Evolutionary conservation across 345 rosid genomes (phyloP).

Genomic region (Pelargonium nanum): DNA sequence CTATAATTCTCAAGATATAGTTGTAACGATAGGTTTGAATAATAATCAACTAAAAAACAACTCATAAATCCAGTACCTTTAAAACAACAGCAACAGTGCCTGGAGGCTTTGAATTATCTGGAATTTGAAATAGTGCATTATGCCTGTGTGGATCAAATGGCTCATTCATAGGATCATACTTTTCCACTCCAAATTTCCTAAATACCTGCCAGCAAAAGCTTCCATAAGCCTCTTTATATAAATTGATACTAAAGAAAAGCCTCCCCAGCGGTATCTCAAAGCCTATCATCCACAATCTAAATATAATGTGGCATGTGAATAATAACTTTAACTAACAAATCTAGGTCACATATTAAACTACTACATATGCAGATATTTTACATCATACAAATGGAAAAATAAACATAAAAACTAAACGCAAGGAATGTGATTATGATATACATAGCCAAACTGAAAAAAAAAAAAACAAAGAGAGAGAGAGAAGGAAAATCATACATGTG

Average conservation of each 20-base stretch:
- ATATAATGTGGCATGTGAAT: too few species aligned
- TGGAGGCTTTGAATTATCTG: conserved; percentile 74
- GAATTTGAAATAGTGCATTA: conserved; percentile 71
- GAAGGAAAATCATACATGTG: too few species aligned
- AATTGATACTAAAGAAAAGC: too few species aligned
- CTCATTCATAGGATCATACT: conserved; percentile 65
- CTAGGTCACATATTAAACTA: not conserved
- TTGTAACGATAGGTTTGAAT: not conserved
- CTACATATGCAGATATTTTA: not conserved
- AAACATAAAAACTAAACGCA: too few species aligned
- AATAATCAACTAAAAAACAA: not conserved
- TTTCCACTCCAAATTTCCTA: conserved; percentile 65
- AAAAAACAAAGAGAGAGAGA: too few species aligned
- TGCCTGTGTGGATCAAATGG: conserved; percentile 90
- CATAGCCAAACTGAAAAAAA: too few species aligned
- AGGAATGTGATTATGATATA: too few species aligned
- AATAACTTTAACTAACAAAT: too few species aligned
- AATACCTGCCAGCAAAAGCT: conserved; percentile 41
- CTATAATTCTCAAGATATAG: not conserved
- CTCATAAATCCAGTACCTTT: conserved; percentile 41
- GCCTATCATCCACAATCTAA: too few species aligned
- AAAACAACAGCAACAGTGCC: conserved; percentile 77
- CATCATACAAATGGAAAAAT: not conserved
- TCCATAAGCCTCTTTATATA: not conserved
- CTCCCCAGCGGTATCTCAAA: too few species aligned